These are phyloP conservation scores for Solanum chaucha DNA, from an alignment of 257 asterid genomes.

Conservation along the genomic window DNA sequence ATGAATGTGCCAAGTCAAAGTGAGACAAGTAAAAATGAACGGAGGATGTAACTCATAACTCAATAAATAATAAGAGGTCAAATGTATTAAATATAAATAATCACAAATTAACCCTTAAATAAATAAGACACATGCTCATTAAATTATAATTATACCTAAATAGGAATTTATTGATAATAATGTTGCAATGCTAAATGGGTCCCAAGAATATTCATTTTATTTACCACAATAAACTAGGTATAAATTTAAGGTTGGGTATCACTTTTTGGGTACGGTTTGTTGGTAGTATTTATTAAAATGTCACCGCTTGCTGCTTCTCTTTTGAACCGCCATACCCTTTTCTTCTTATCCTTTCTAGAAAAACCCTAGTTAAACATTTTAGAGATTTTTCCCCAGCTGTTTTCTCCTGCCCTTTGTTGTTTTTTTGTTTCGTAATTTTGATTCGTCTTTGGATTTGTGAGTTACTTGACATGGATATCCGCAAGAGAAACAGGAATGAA, in stretches of 20 bases:
- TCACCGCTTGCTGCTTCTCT: not conserved
- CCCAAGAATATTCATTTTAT: not conserved
- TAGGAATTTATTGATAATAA: not conserved
- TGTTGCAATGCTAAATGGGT: not conserved
- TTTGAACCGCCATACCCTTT: not conserved
- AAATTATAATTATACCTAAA: too few species aligned
- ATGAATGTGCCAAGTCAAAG: too few species aligned
- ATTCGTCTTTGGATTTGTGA: not conserved
- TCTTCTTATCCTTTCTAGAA: not conserved
- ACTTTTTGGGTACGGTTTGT: not conserved
- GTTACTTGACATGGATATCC: not conserved
- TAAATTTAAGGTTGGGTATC: not conserved
- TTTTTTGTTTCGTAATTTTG: not conserved
- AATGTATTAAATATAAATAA: too few species aligned
- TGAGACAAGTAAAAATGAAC: too few species aligned
- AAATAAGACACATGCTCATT: not conserved
- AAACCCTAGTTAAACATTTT: not conserved
- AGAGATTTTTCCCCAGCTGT: not conserved
- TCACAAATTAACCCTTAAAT: too few species aligned
- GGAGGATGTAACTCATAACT: not conserved
- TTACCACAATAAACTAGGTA: not conserved
- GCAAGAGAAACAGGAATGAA: not conserved
- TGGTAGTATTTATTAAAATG: not conserved
- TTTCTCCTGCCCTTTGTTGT: not conserved
- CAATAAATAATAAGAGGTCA: not conserved